phyloP scores from a whole-genome alignment of 352 stramenopile genomes.

The Globisporangium okanoganense region DNA sequence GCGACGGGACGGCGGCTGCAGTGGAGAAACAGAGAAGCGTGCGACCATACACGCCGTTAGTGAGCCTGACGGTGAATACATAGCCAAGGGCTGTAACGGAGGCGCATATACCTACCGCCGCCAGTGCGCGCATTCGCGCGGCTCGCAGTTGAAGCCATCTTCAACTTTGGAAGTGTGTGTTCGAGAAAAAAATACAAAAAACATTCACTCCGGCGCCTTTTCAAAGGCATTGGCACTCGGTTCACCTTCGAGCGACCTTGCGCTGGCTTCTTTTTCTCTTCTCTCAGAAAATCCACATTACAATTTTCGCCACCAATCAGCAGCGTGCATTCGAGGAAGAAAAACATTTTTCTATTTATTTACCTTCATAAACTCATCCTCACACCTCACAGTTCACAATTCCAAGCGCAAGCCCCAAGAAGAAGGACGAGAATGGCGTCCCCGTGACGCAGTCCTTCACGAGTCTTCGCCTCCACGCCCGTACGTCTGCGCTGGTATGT shows the following conservation, averaged over 20 bases:
- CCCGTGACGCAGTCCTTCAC: not conserved
- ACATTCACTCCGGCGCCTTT: not conserved
- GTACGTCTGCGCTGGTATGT: not conserved
- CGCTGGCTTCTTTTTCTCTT: not conserved
- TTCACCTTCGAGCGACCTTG: constrained; percentile 1
- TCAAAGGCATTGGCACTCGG: not conserved
- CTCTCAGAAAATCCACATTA: not conserved
- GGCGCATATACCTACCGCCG: not conserved
- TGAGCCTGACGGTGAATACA: not conserved
- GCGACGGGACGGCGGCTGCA: constrained; percentile 13
- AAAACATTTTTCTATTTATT: not conserved
- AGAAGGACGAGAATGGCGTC: not conserved
- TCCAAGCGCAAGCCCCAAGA: not conserved
- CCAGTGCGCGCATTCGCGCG: not conserved
- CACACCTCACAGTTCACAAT: not conserved
- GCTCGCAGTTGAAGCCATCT: not conserved
- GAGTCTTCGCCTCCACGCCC: too few relatives aligned
- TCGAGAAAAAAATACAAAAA: too few relatives aligned
- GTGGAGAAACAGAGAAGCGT: too few relatives aligned
- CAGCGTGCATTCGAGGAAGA: not conserved
- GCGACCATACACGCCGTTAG: not conserved
- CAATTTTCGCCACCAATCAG: not conserved
- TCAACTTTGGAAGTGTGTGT: not conserved
- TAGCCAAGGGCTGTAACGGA: not conserved
- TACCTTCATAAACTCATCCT: not conserved